Evolutionary conservation across 176 grass and related monocot genomes (phyloP), one percentile per base, ranked within the genome.

Genomic region (Typha latifolia): DNA sequence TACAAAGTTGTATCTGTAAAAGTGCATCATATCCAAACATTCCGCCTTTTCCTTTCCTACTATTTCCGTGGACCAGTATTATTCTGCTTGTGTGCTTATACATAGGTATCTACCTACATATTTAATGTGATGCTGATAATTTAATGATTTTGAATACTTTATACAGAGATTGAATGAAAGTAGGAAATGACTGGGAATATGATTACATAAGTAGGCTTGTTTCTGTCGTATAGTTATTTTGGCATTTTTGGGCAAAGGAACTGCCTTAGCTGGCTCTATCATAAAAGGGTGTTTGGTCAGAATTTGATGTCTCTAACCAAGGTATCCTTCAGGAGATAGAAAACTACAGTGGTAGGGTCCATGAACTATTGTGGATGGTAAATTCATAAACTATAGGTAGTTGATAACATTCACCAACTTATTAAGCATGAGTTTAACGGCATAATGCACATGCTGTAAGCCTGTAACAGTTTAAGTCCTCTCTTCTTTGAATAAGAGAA

Each of bases 181-280:
- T 9, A 43, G 9, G 37, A 43, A 43, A 61, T 51, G 68, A 49
- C 62, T 24, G 75, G 61, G 72, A 18, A 72, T 51, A 27, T 76
- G 61, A 49, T 69, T 47, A 66, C 49, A 57, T 48, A 76, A 65
- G 62, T 32, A 62, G 32, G 16, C 27, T 37, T 23, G 57, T 51
- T 53, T 78, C 22, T 59, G 27, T 74, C 29, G 7, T 63, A 8
- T 32, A 34, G 26, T 77, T 14, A n/a, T 77, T 64, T 32, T 20
- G 21, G 27, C 32, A 74, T 75, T 74, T 82, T 63, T 74, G 13
- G 31, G 31, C 27, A 90, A 84, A 90, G 47, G 72, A 71, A 82
- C 47, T 84, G 72, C 78, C 78, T 71, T 89, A 34, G 49, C 47
- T 62, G 51, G 77, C 49, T 77, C 65, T 73, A 77, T 32, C 43